Conservation (phyloP, 495 filamentous ascomycete species). For the Tuber borchii region DNA sequence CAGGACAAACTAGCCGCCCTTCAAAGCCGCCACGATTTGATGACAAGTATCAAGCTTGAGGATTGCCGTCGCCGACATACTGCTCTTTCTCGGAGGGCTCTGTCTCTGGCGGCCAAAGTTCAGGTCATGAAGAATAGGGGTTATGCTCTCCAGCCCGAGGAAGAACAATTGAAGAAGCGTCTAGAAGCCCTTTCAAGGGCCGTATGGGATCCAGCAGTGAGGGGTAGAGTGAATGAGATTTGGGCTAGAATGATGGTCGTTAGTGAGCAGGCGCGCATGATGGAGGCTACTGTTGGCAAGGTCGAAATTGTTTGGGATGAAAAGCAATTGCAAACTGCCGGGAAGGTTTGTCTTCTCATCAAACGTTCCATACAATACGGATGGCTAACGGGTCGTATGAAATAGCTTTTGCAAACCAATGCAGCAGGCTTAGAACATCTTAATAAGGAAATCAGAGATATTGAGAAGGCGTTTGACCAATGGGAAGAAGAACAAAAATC, state of each 20-base stretch:
- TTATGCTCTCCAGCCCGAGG: slow-evolving; percentile 82
- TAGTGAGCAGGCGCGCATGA: slow-evolving; percentile 65
- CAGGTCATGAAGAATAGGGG: slow-evolving; percentile 86
- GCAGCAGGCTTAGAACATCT: slow-evolving; percentile 80
- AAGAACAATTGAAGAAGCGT: slow-evolving; percentile 86
- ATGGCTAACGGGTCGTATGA: slow-evolving; percentile 14
- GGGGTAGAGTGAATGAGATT: slow-evolving; percentile 82
- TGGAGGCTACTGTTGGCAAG: slow-evolving; percentile 75
- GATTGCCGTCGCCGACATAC: slow-evolving; percentile 76
- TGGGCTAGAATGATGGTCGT: slow-evolving; percentile 91
- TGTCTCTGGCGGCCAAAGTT: slow-evolving; percentile 80
- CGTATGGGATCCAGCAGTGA: slow-evolving; percentile 76
- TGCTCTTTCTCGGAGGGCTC: slow-evolving; percentile 69
- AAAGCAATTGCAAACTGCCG: slow-evolving; percentile 68
- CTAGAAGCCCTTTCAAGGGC: slow-evolving; percentile 64
- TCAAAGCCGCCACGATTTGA: slow-evolving; percentile 73
- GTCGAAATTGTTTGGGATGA: slow-evolving; percentile 60
- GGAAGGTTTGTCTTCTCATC: slow-evolving; percentile 59
- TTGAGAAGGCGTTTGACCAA: slow-evolving; percentile 71
- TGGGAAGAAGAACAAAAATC: slow-evolving; percentile 57
- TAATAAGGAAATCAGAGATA: slow-evolving; percentile 68
- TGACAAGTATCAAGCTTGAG: slow-evolving; percentile 68
- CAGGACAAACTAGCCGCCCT: slow-evolving; percentile 73
- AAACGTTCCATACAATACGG: slow-evolving; percentile 3
- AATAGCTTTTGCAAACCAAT: slow-evolving; percentile 81